Evolutionary conservation across 2,329 filamentous ascomycete genomes (phyloP).

Genomic region (Purpureocillium lavendulum): DNA sequence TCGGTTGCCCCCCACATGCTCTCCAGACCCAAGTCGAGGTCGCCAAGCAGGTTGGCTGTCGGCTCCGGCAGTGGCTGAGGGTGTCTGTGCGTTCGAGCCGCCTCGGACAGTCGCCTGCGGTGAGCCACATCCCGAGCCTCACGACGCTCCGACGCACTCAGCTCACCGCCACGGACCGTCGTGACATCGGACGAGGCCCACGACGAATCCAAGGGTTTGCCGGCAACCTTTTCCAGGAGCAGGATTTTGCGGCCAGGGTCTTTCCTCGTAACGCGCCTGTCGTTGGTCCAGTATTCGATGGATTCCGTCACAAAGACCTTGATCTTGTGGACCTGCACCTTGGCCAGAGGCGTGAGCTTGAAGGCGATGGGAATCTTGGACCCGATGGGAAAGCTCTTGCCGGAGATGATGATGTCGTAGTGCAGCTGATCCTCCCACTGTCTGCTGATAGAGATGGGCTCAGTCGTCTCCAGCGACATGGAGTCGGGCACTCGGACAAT

Average conservation of each 20-base stretch:
- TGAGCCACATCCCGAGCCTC: conserved; percentile 39
- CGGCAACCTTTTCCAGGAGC: conserved; percentile 80
- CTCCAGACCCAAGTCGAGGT: conserved; percentile 63
- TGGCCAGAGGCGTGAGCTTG: conserved; percentile 84
- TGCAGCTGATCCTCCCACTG: conserved; percentile 94
- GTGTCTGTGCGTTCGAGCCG: conserved; percentile 28
- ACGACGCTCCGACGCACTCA: conserved; percentile 41
- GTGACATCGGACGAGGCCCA: conserved; percentile 71
- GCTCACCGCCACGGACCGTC: conserved; percentile 72
- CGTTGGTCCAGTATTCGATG: conserved; percentile 82
- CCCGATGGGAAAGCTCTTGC: conserved; percentile 87
- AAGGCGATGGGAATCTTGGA: conserved; percentile 86
- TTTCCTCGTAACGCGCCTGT: conserved; percentile 76
- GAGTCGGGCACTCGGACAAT: conserved; percentile 82
- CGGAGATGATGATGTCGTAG: conserved; percentile 93
- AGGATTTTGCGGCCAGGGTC: conserved; percentile 78
- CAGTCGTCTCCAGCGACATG: conserved; percentile 80
- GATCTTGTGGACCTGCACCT: conserved; percentile 87
- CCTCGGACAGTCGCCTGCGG: conserved; percentile 45
- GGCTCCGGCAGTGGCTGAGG: conserved; percentile 38
- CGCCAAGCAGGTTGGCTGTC: conserved; percentile 68
- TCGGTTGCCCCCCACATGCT: conserved; percentile 79
- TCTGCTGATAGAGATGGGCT: conserved; percentile 87
- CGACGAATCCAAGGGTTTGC: conserved; percentile 62
- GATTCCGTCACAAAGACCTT: conserved; percentile 89